These are phyloP conservation scores for Penicillium sp. DNA, from an alignment of 2,329 filamentous ascomycete genomes.

Conservation along the genomic window DNA sequence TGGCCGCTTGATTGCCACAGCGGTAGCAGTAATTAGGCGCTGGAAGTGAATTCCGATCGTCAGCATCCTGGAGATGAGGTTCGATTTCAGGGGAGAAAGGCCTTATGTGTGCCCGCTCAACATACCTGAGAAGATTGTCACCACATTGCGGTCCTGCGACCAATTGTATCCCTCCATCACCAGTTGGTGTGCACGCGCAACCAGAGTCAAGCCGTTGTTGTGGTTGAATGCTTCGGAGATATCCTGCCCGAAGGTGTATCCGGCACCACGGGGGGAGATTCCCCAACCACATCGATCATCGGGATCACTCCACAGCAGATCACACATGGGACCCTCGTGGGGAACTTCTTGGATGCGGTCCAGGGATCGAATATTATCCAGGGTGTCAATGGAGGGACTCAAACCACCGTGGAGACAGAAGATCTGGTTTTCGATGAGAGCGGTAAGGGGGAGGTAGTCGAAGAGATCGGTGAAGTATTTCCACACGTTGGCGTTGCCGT, in stretches of 20 bases:
- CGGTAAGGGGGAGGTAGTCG: slow-evolving; percentile 94
- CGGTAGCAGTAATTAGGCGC: slow-evolving; percentile 96
- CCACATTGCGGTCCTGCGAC: slow-evolving; percentile 96
- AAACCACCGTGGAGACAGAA: slow-evolving; percentile 97
- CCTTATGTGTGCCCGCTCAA: slow-evolving; percentile 2
- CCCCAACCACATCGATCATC: slow-evolving; percentile 96
- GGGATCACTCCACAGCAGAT: slow-evolving; percentile 95
- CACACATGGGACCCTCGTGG: slow-evolving; percentile 97
- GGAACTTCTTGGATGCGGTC: slow-evolving; percentile 98
- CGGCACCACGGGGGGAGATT: slow-evolving; percentile 87
- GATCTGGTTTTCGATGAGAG: slow-evolving; percentile 97
- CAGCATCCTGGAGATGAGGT: background rate
- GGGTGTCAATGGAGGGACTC: slow-evolving; percentile 89
- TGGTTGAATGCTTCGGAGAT: slow-evolving; percentile 99
- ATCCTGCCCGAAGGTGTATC: slow-evolving; percentile 93
- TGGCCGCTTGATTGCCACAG: slow-evolving; percentile 98
- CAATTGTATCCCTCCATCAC: slow-evolving; percentile 99
- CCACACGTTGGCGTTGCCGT: slow-evolving; percentile 98
- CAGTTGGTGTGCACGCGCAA: slow-evolving; percentile 93
- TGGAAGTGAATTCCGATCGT: background rate
- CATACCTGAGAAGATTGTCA: slow-evolving; percentile 94
- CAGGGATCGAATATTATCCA: slow-evolving; percentile 90
- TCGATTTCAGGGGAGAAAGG: no score
- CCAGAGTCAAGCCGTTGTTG: slow-evolving; percentile 93
- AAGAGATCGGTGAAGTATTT: slow-evolving; percentile 99